Base-by-base conservation (phyloP, 441 rosid species). In the Theobroma grandiflorum region DNA sequence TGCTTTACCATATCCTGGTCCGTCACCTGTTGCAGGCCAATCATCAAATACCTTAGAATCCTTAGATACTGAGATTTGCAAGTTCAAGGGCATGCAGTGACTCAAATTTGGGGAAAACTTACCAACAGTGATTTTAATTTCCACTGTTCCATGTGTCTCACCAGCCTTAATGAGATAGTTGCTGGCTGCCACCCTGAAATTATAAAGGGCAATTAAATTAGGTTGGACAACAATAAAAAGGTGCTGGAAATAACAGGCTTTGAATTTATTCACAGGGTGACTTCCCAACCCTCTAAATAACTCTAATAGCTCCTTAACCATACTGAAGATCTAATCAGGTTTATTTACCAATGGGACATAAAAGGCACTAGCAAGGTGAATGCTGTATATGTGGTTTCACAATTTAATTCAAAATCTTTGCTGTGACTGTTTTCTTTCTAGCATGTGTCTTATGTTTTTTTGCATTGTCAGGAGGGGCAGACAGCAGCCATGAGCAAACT, bases 141-240 rank as follows among this genome's bases (percentile, higher is more conserved):
- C 82, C 67, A 96, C 92, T 0, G 96, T 90, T 55, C 95, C 99
- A 37, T 92, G 99, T 78, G 84, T 88, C 82, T 93, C 98, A 6
- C 99, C 98, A 4, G 94, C 94, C 78, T 86, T 88, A 84, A 74
- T 86, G 75, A 95, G 95, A 89, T 93, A 93, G 78, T 75, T 82
- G 83, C 96, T 91, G 10, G 98, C 98, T 9, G 81, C 93, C 33
- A 74, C 81, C 92, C 98, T 96, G 91, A 70, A 55, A 85, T 80
- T 57, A n/a, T 2, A 12, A 18, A 33, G 14, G n/a, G 52, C 20
- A 62, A 43, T 53, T 9, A 47, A 26, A 61, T 12, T 15, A 38
- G 18, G 16, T 12, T 14, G 50, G 3, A 26, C 6, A 33, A 53
- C 8, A 11, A 47, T 9, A 64, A 33, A 33, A 64, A 14, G 8